These are phyloP conservation scores for Cyberlindnera xylosilytica DNA, from an alignment of 805 yeast genomes.

Conservation along the genomic window DNA sequence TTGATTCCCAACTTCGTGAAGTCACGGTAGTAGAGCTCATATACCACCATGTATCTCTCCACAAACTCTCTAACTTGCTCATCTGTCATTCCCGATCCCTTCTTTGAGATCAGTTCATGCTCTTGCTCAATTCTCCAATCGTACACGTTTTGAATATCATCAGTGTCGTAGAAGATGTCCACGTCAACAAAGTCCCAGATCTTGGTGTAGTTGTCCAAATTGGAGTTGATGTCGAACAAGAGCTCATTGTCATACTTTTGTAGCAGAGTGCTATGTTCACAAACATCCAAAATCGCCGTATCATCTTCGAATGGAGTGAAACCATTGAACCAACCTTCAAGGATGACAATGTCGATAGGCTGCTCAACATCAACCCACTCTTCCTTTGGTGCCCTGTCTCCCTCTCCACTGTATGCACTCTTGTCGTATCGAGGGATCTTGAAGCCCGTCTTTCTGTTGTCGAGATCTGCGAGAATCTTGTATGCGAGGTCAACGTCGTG, in stretches of 20 bases:
- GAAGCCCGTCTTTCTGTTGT: constrained; percentile 28
- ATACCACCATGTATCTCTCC: constrained; percentile 83
- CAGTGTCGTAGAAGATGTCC: constrained; percentile 62
- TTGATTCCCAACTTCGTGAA: constrained; percentile 32
- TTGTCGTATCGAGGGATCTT: constrained; percentile 76
- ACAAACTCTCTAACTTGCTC: constrained; percentile 65
- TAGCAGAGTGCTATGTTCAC: constrained; percentile 23
- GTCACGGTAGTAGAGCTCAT: constrained; percentile 59
- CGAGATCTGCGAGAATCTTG: constrained; percentile 33
- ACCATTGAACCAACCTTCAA: constrained; percentile 97
- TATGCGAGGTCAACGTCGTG: constrained; percentile 56
- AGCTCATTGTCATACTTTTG: constrained; percentile 28
- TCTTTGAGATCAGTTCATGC: constrained; percentile 46
- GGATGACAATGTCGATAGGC: constrained; percentile 61
- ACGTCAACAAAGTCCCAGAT: constrained; percentile 58
- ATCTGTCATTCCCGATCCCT: constrained; percentile 81
- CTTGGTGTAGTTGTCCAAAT: constrained; percentile 46
- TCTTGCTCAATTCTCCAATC: constrained; percentile 75
- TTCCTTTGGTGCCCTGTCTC: constrained; percentile 56
- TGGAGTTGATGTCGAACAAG: constrained; percentile 45
- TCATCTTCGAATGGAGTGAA: constrained; percentile 43
- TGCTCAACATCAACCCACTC: constrained; percentile 35
- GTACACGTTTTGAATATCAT: constrained; percentile 59
- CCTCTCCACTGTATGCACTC: constrained; percentile 64
- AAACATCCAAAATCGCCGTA: constrained; percentile 17